phyloP scores from a whole-genome alignment of 768 basidiomycete species.

The Termitomyces titanicus region DNA sequence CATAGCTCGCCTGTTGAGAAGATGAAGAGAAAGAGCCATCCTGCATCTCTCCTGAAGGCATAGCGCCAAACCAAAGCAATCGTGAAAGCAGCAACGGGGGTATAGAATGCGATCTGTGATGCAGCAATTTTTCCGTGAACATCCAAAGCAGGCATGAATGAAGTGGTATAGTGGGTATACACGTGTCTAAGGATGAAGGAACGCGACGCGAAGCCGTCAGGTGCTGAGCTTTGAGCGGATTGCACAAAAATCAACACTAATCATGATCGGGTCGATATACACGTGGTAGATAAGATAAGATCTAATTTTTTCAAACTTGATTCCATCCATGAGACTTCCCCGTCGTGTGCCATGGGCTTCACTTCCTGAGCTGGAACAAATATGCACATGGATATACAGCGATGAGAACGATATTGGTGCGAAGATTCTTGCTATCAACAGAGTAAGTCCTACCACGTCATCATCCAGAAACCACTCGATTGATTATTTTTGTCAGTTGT shows the following conservation, averaged over 20 bases:
- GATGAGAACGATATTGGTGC: conserved; percentile 59
- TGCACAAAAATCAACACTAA: conserved; percentile 17
- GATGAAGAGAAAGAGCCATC: conserved; percentile 65
- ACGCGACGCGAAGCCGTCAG: conserved; percentile 13
- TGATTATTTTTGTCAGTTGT: conserved; percentile 46
- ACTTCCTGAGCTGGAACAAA: conserved; percentile 64
- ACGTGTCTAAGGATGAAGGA: conserved; percentile 1
- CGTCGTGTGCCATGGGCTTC: conserved; percentile 79
- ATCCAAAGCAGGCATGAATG: conserved; percentile 38
- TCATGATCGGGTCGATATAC: conserved; percentile 10
- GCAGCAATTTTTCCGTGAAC: conserved; percentile 51
- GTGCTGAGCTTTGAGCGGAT: not conserved
- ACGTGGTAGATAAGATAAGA: conserved; percentile 18
- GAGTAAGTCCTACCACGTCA: conserved; percentile 40
- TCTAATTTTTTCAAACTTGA: conserved; percentile 10
- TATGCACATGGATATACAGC: conserved; percentile 72
- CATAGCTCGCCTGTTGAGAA: conserved; percentile 51
- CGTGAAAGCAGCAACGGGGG: conserved; percentile 48
- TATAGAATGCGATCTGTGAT: conserved; percentile 56
- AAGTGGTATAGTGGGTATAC: conserved; percentile 15
- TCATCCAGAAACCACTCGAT: conserved; percentile 6
- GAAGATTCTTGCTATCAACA: conserved; percentile 55
- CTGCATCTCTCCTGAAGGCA: conserved; percentile 54
- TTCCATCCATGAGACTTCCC: conserved; percentile 59
- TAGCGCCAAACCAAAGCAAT: conserved; percentile 46